A percentile compares a stretch with the other conserved stretches of the same genome.
Conservation (phyloP, 768 basidiomycete genomes). For the Kwoniella heveanensis region DNA sequence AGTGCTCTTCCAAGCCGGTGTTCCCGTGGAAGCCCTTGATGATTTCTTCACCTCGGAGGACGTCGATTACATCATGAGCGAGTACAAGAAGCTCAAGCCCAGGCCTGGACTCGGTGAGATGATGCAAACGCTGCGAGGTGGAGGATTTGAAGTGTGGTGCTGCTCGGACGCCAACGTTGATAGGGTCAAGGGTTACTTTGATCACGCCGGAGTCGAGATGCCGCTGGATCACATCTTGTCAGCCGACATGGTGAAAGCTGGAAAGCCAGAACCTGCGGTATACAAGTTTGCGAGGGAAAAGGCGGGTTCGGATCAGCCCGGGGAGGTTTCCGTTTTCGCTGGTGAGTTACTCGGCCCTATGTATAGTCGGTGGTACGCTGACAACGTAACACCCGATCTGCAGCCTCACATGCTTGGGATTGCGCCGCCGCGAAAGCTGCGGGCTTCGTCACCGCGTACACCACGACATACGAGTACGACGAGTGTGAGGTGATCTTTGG, state of each 20-base stretch:
- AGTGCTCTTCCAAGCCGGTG: constrained; percentile 42
- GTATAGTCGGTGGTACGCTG: background rate
- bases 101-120: constrained; percentile 38
- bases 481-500: constrained; percentile 40
- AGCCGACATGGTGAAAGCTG: constrained; percentile 38
- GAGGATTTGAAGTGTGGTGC: constrained; percentile 45
- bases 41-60: constrained; percentile 39
- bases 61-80: constrained; percentile 36
- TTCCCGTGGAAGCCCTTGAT: constrained; percentile 28
- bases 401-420: constrained; percentile 45
- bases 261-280: constrained; percentile 39
- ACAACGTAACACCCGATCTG: background rate
- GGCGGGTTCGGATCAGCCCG: constrained; percentile 35
- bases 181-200: constrained; percentile 45
- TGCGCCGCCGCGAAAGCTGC: constrained; percentile 37
- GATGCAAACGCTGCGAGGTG: constrained; percentile 40
- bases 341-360: constrained; percentile 19
- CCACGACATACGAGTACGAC: constrained; percentile 42
- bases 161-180: constrained; percentile 43
- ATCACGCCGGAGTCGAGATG: constrained; percentile 39
- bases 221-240: constrained; percentile 40
- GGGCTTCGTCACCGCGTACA: constrained; percentile 42
- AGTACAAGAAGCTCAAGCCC: constrained; percentile 36
- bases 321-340: constrained; percentile 44
- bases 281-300: constrained; percentile 44